These are phyloP conservation scores for Hygrocybe coccinea DNA, from an alignment of 768 basidiomycete genomes.

Conservation along the genomic window DNA sequence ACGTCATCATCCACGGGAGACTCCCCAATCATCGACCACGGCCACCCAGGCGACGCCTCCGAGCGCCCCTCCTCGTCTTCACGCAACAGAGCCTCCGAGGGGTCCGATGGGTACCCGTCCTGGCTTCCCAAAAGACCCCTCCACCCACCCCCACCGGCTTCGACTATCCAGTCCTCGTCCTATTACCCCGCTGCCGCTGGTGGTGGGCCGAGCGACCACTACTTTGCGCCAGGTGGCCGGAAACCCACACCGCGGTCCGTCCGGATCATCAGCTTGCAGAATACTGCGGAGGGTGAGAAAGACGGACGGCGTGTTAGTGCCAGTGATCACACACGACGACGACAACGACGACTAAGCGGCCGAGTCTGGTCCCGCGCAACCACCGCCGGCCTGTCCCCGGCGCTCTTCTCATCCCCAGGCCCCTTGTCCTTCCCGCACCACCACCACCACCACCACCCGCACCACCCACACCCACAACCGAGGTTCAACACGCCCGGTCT, in stretches of 20 bases:
- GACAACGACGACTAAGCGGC: too few species aligned
- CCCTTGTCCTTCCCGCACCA: constrained; percentile 27
- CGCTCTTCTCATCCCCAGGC: constrained; percentile 38
- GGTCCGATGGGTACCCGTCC: constrained; percentile 72
- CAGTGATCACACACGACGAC: constrained; percentile 51
- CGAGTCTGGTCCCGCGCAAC: constrained; percentile 59
- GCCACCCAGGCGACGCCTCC: constrained; percentile 12
- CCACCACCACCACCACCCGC: too few species aligned
- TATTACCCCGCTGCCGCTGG: too few species aligned
- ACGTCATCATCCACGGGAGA: constrained; percentile 23
- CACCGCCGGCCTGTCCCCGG: constrained; percentile 38
- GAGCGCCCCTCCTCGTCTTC: constrained; percentile 32
- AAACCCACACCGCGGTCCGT: constrained; percentile 78
- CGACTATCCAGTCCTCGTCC: constrained; percentile 59
- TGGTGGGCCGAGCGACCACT: constrained; percentile 31
- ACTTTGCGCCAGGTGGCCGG: constrained; percentile 60
- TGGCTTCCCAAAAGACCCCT: constrained; percentile 80
- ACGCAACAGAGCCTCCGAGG: constrained; percentile 34
- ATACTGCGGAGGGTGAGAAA: constrained; percentile 40
- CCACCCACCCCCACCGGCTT: constrained; percentile 68
- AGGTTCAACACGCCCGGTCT: constrained; percentile 63
- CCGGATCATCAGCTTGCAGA: constrained; percentile 69
- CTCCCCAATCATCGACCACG: constrained; percentile 22
- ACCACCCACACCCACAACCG: constrained; percentile 48
- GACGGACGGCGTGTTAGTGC: constrained; percentile 38